These are phyloP conservation scores for Bolboschoenoplectus hybrid DNA, from an alignment of 202 grass and related monocot genomes.

Conservation along the genomic window DNA sequence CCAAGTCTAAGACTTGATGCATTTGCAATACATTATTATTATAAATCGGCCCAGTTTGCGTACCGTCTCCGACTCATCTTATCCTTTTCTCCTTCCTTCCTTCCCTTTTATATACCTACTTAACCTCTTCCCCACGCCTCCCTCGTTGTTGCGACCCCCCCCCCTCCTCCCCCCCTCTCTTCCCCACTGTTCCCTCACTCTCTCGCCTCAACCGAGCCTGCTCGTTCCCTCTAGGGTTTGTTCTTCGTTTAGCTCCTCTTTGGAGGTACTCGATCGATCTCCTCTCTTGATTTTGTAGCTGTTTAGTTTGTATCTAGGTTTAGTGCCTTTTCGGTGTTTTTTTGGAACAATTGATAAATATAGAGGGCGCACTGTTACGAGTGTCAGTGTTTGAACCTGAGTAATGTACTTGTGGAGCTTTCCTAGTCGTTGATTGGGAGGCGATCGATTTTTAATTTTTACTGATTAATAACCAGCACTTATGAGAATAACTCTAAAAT, in stretches of 20 bases:
- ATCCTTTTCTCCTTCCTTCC: conserved; percentile 20
- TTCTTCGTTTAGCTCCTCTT: background rate
- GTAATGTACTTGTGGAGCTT: background rate
- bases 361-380: background rate
- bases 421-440: background rate
- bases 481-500: background rate
- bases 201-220: background rate
- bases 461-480: background rate
- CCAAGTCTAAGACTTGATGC: background rate
- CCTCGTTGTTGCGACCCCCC: background rate
- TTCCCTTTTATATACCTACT: conserved; percentile 33
- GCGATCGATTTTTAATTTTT: background rate
- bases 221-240: background rate
- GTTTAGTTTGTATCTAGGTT: conserved; percentile 22
- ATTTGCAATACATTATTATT: background rate
- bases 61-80: conserved; percentile 38
- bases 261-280: conserved; percentile 28
- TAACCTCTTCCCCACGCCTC: conserved; percentile 34
- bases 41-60: conserved; percentile 34
- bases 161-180: background rate
- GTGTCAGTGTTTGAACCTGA: background rate
- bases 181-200: background rate
- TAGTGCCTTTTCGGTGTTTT: background rate
- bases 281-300: background rate
- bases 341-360: background rate